These are phyloP conservation scores for Pythium monospermum DNA, from an alignment of 352 stramenopile species.

Conservation along the genomic window DNA sequence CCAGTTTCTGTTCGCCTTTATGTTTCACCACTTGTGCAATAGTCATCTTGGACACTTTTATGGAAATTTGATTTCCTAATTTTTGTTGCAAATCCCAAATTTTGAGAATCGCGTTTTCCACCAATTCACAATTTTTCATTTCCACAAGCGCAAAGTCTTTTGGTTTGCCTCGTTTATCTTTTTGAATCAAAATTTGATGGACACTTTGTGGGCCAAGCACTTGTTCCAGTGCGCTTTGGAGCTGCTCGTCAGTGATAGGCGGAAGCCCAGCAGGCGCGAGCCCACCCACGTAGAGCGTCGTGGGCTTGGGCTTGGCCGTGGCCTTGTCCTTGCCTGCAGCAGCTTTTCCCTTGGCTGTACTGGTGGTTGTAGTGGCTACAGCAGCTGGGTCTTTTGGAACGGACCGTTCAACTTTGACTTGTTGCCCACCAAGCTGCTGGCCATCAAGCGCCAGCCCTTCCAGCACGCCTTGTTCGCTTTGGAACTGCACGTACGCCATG, in stretches of 20 bases:
- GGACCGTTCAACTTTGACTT: constrained; percentile 47
- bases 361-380: too few species aligned
- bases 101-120: constrained; percentile 27
- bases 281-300: constrained; percentile 53
- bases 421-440: constrained; percentile 27
- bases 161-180: constrained; percentile 45
- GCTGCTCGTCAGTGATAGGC: constrained; percentile 29
- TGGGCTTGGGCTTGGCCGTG: constrained; percentile 2
- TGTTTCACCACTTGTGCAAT: constrained; percentile 58
- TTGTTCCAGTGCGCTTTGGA: constrained; percentile 36
- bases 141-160: constrained; percentile 73
- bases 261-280: constrained; percentile 24
- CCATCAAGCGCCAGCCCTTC: constrained; percentile 31
- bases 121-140: constrained; percentile 28
- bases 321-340: constrained; percentile 13
- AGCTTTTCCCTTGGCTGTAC: not conserved
- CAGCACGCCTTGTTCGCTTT: constrained; percentile 34
- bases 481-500: constrained; percentile 74
- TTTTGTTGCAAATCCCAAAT: constrained; percentile 25
- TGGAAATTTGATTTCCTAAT: constrained; percentile 43
- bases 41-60: constrained; percentile 56
- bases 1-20: constrained; percentile 38
- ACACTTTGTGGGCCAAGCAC: constrained; percentile 34
- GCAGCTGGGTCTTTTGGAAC: too few species aligned
- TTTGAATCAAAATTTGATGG: constrained; percentile 45